Conservation (phyloP, 257 asterid genomes). For the Datura wrightii region DNA sequence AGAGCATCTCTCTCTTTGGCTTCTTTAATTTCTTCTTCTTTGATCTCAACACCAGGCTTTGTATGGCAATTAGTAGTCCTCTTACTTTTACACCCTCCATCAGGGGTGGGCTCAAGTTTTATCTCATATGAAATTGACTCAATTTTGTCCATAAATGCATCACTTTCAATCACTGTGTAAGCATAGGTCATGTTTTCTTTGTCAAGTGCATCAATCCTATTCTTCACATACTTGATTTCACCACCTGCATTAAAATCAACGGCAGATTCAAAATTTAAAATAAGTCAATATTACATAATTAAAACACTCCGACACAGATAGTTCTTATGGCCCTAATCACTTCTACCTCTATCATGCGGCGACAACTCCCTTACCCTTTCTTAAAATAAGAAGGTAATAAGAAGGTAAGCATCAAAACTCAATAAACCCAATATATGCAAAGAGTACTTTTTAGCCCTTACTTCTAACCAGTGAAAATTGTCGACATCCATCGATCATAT, state of each 20-base stretch:
- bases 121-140: constrained; percentile 39
- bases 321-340: no score
- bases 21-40: constrained; percentile 39
- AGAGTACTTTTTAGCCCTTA: no score
- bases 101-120: constrained; percentile 33
- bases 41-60: constrained; percentile 27
- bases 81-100: constrained; percentile 37
- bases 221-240: constrained; percentile 33
- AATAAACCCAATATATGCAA: no score
- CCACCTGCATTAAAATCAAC: not conserved
- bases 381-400: no score
- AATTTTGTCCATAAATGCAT: constrained; percentile 29
- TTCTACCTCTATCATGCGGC: no score
- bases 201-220: constrained; percentile 37
- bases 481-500: no score
- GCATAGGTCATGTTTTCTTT: constrained; percentile 22
- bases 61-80: constrained; percentile 28
- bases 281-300: no score
- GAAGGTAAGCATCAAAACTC: no score
- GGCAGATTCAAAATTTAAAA: no score
- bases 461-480: no score
- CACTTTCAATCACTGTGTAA: constrained; percentile 38
- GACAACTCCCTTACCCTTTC: no score
- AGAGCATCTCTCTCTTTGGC: constrained; percentile 30
- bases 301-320: no score